Evolutionary conservation across 2,329 filamentous ascomycete genomes (phyloP), one percentile per base, ranked within the genome.

Genomic region (Scytalidium sp.): DNA sequence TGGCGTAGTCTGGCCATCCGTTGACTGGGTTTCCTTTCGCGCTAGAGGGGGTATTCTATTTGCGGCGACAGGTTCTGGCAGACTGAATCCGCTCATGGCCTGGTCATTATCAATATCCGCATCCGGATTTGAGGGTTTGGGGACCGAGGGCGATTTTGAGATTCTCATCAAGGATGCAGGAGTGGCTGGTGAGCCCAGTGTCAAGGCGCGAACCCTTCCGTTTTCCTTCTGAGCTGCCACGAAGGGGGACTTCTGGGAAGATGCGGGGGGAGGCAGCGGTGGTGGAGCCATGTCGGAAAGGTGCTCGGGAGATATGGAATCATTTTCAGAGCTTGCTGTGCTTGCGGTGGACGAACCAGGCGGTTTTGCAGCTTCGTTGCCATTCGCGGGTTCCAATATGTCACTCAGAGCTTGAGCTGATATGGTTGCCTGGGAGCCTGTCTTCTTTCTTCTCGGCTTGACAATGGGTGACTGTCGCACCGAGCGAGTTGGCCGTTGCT

Each of bases 151-250:
- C 27, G 63, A 61, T 45, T 63, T 56, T 11, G 76, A 78, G 41
- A 93, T 75, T 60, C 83, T 87, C 88, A 97, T 96, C 51, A 96
- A 71, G 6, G 91, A 96, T 8, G 92, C 90, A 1, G 91, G 91
- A 0, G 91, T 96, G 1, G 90, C 91, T 10, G 89, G 88, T 46
- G 84, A 81, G 19, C 60, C 58, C 20, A 61, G 50, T 20, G 57
- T 48, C 15, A 60, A 27, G 15, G 48, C 53, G 46, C 59, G 56
- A 10, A 73, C 46, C 73, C 74, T 19, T 70, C 56, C 29, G 55
- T 62, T 51, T 53, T 56, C 64, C 43, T 67, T 74, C 59, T 85
- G 80, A 5, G 83, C 77, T 46, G 74, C 71, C 19, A 90, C 80
- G 51, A 83, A 83, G 9, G 88, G 86, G 3, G 87, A 91, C 49